These are phyloP conservation scores for Fraxinus nigra DNA, from an alignment of 305 asterid genomes.

Conservation along the genomic window DNA sequence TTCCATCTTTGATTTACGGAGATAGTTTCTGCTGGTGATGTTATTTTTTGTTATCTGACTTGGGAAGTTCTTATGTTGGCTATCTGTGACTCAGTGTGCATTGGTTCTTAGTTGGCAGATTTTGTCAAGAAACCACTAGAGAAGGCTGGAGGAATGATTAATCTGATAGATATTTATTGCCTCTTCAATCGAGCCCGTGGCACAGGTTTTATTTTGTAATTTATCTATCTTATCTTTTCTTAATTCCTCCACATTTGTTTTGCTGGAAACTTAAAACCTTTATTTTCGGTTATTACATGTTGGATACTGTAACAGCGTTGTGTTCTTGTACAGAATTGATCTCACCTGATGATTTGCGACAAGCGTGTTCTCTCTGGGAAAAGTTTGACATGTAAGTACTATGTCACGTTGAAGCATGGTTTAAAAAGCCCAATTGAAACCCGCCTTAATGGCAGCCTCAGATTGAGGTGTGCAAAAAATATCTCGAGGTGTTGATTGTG, in stretches of 20 bases:
- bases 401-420: constrained; percentile 18
- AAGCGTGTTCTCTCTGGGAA: constrained; percentile 93
- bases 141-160: constrained; percentile 93
- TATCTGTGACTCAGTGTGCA: constrained; percentile 22
- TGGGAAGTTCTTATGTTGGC: constrained; percentile 14
- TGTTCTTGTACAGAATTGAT: constrained; percentile 64
- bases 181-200: constrained; percentile 98
- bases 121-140: constrained; percentile 77
- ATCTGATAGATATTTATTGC: constrained; percentile 86
- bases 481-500: not conserved
- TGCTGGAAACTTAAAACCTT: constrained; percentile 4
- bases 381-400: constrained; percentile 75
- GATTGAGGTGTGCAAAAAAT: not conserved
- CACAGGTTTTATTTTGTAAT: constrained; percentile 54
- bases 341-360: constrained; percentile 96
- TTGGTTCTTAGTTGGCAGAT: constrained; percentile 77
- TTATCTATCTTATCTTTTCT: constrained; percentile 5
- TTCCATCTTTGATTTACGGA: not conserved
- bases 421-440: not conserved
- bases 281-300: not conserved
- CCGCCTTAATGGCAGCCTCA: not conserved
- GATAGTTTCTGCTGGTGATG: not conserved
- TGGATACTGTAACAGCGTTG: constrained; percentile 13
- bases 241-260: constrained; percentile 4
- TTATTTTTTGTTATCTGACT: not conserved